Evolutionary conservation across 139 green algal species (phyloP).

Genomic region (Monoraphidium neglectum): DNA sequence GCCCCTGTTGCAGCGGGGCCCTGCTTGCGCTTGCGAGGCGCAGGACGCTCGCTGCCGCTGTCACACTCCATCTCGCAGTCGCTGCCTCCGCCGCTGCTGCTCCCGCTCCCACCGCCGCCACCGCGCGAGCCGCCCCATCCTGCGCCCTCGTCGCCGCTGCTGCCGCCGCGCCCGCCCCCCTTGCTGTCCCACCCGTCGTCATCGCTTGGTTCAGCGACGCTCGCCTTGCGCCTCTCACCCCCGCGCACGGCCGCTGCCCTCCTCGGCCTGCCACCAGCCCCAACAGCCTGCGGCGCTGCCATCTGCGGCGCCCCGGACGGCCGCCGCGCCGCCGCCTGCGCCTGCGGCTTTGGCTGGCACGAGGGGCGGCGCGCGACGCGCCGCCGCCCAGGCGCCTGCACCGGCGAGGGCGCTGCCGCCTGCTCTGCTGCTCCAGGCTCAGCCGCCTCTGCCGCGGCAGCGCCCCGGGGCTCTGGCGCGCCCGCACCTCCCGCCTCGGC

Average conservation of each 20-base stretch:
- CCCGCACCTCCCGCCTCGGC: neutral
- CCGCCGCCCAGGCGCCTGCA: neutral
- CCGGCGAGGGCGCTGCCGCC: neutral
- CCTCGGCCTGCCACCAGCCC: neutral
- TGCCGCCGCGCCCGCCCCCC: neutral
- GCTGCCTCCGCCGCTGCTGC: conserved; percentile 1
- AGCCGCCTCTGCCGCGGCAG: neutral
- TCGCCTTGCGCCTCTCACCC: neutral
- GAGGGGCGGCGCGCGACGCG: too few relatives aligned
- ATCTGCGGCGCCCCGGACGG: neutral
- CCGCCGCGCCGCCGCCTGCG: too few relatives aligned
- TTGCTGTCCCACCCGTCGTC: neutral
- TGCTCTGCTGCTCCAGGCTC: neutral
- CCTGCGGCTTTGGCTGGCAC: too few relatives aligned
- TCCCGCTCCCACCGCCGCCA: neutral
- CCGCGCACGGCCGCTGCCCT: neutral
- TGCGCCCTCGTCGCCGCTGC: too few relatives aligned
- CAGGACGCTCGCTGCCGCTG: neutral
- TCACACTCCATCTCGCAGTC: neutral
- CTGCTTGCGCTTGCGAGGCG: neutral
- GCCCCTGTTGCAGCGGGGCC: too few relatives aligned
- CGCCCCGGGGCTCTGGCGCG: neutral
- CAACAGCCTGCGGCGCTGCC: neutral
- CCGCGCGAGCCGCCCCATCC: neutral
- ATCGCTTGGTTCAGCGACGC: neutral